phyloP scores from a whole-genome alignment of 2,329 filamentous ascomycete genomes.

The Fusarium chlamydosporum region DNA sequence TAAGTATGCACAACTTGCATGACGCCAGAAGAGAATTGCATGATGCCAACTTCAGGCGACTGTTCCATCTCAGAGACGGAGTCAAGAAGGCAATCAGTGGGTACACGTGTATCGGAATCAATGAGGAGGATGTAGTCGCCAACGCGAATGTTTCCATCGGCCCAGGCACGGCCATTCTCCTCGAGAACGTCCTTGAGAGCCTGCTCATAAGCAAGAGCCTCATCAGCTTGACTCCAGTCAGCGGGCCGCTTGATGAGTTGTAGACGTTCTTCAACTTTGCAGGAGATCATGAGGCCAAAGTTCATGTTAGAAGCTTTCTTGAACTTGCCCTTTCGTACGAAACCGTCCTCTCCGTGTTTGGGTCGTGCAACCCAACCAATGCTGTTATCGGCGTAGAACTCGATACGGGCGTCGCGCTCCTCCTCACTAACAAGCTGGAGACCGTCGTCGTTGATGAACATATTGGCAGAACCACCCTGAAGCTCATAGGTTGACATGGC shows the following conservation, averaged over 20 bases:
- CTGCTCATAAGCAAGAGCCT: slow-evolving; percentile 75
- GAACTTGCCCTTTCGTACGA: slow-evolving; percentile 75
- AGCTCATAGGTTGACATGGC: slow-evolving; percentile 83
- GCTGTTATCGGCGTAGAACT: slow-evolving; percentile 77
- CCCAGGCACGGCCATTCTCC: slow-evolving; percentile 79
- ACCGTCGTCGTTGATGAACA: slow-evolving; percentile 83
- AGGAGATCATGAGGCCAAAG: slow-evolving; percentile 76
- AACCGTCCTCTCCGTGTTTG: slow-evolving; percentile 73
- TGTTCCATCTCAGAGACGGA: slow-evolving; percentile 87
- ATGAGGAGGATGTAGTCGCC: slow-evolving; percentile 85
- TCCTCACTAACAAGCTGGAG: slow-evolving; percentile 76
- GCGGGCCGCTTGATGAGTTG: slow-evolving; percentile 67
- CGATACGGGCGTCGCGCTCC: slow-evolving; percentile 73
- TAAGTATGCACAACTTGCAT: slow-evolving; percentile 84
- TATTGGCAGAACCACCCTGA: slow-evolving; percentile 82
- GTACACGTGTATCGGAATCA: slow-evolving; percentile 84
- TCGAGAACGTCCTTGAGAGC: slow-evolving; percentile 76
- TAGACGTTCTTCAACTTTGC: slow-evolving; percentile 79
- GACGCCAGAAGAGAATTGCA: slow-evolving; percentile 83
- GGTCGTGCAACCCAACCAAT: slow-evolving; percentile 79
- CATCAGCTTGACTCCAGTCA: slow-evolving; percentile 77
- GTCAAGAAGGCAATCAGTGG: slow-evolving; percentile 81
- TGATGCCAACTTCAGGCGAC: slow-evolving; percentile 81
- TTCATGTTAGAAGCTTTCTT: slow-evolving; percentile 83
- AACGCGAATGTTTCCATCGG: slow-evolving; percentile 86